Evolutionary conservation across 139 green algal genomes (phyloP), one percentile per base, ranked within the genome.

Genomic region (Desmodesmus armatus): DNA sequence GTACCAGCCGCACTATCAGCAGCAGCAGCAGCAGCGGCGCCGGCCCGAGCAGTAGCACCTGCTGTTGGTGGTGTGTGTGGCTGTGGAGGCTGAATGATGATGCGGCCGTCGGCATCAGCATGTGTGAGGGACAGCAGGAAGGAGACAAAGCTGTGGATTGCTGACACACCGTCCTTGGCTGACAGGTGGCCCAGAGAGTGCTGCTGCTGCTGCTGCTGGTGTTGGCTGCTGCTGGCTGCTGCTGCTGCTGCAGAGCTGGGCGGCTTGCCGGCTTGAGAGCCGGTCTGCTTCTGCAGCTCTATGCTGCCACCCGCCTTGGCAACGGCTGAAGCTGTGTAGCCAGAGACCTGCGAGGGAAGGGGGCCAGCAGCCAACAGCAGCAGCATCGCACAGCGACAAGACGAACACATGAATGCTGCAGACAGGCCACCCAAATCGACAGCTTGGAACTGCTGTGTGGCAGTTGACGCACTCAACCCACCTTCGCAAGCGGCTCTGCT

Each of bases 61-160:
- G 35, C 29, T 51, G 3, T 35, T n/a, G 63, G 78, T 87, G 21
- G 77, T 35, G 51, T 1, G 15, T 80, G 9, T 60, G 23, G n/a
- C n/a, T n/a, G n/a, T n/a, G n/a, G n/a, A 23, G 73, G n/a, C 58
- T 94, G 82, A 25, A 97, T 40, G 6, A 99, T 79, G 25, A 99
- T 85, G 51, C 97, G 92, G 5, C 97, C 97, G 78, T 99, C 96
- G 0, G 86, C 86, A 78, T 97, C 93, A 17, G 93, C 87, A 55
- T 93, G 95, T 29, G 91, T 98, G 41, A 99, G 93, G 0, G 93
- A 91, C 0, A 74, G 31, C 35, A 98, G 76, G 83, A 99, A 96
- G 27, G 63, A 80, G 1, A 95, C 40, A 25, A 97, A 67, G 0
- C 94, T 91, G 78, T 97, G 95, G 25, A 94, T 85, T 27, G 81